Percentiles rank a stretch among this genome's conserved stretches.
phyloP scores from a whole-genome alignment of 495 filamentous ascomycete genomes.

The Xylaria venustula region DNA sequence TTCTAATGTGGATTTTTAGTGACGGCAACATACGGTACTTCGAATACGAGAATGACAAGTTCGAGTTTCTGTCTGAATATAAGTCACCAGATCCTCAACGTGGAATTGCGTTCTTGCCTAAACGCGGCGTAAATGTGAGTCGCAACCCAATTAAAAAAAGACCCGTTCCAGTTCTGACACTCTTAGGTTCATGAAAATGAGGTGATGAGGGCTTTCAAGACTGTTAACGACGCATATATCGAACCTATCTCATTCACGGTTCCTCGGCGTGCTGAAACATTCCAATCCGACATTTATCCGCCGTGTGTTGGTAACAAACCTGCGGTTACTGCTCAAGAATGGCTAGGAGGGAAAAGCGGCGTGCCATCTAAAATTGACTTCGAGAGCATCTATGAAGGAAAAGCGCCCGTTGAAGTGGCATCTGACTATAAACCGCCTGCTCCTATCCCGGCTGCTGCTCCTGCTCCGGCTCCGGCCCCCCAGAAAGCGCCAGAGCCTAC shows the following conservation, averaged over 20 bases:
- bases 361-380: conserved; percentile 89
- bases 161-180: conserved; percentile 14
- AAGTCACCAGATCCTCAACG: conserved; percentile 93
- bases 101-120: conserved; percentile 91
- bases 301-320: conserved; percentile 74
- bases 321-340: conserved; percentile 75
- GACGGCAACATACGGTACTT: conserved; percentile 99
- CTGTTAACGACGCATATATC: conserved; percentile 88
- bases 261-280: conserved; percentile 89
- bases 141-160: not conserved
- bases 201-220: conserved; percentile 94
- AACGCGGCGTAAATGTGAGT: conserved; percentile 84
- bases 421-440: conserved; percentile 64
- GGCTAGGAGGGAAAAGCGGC: conserved; percentile 80
- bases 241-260: conserved; percentile 98
- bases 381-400: conserved; percentile 84
- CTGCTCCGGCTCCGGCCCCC: conserved; percentile 49
- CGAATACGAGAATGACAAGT: conserved; percentile 96
- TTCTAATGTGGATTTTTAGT: conserved; percentile 42
- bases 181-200: conserved; percentile 85
- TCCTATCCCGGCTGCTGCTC: conserved; percentile 45
- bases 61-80: conserved; percentile 93
- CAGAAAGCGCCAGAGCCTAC: conserved; percentile 55
- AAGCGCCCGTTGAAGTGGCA: conserved; percentile 70
- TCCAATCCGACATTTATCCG: conserved; percentile 96